Base-by-base conservation (phyloP, 306 rosid species). In the Alnus glutinosa region DNA sequence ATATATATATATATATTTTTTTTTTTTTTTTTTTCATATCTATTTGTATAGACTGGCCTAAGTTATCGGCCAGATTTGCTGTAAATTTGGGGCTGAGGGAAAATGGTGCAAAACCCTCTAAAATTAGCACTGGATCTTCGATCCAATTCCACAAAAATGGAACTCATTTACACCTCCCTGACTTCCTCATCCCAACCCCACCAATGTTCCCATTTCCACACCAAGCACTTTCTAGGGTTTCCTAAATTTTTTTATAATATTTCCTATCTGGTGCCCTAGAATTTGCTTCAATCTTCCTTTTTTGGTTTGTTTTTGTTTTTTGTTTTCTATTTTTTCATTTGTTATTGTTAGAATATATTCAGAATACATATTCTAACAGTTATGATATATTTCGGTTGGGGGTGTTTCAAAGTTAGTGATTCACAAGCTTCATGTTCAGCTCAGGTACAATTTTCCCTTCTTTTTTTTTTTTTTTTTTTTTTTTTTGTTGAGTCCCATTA, bases 191-290 rank as follows among this genome's bases (percentile, higher is more conserved):
- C 66, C 62, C 36, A 23, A 19, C 69, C 79, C 5, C 12, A 23
- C 66, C 13, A 4, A 23, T 59, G 28, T 54, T 59, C 14, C 30
- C 72, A 7, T 42, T 9, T 69, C 30, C 12, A 61, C 83, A 64
- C 23, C 66, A 74, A 36, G 66, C 57, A 50, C 36, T 61, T 83
- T 87, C 94, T 85, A 81, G 97, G 97, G 89, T 73, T 84, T 74
- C 86, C 91, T 70, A 7, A 69, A 15, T 70, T 76, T 57, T 73
- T 23, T n/a, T 9, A 15, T 77, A 68, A 55, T 57, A 32, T 44
- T 36, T 15, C 58, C 7, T 70, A 11, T 87, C 62, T 62, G 88
- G 83, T 85, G 74, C 89, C 92, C 94, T 89, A 82, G 91, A 82
- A 80, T 73, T 83, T 78, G 71, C 85, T 79, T 63, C 68, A 51